Conservation (phyloP, 139 green algal genomes). For the Chlamydomonas sp. region DNA sequence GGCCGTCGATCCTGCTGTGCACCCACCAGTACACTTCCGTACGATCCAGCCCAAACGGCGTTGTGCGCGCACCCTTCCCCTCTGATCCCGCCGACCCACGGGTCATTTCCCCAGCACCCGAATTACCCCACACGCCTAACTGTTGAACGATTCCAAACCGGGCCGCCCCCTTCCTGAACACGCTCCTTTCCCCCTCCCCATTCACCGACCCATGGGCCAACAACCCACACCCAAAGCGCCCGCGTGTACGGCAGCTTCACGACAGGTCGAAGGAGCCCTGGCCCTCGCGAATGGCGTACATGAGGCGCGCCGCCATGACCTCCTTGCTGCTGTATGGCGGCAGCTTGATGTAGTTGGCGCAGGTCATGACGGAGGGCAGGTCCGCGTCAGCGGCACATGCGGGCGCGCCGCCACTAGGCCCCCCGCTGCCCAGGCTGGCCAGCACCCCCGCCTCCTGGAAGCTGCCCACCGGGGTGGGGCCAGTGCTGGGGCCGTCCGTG, state of each 20-base stretch:
- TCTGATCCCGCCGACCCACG: too few species aligned
- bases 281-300: constrained; percentile 93
- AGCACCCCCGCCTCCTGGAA: constrained; percentile 13
- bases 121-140: too few species aligned
- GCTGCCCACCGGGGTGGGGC: constrained; percentile 29
- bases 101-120: too few species aligned
- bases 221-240: too few species aligned
- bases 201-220: too few species aligned
- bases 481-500: constrained; percentile 18
- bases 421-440: neutral
- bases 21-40: too few species aligned
- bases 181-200: too few species aligned
- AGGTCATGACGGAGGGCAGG: constrained; percentile 99
- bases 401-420: neutral
- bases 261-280: constrained; percentile 96
- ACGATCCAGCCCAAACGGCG: too few species aligned
- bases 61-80: too few species aligned
- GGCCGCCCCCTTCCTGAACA: too few species aligned
- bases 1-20: too few species aligned
- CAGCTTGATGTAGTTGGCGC: constrained; percentile 99
- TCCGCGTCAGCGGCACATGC: constrained; percentile 76
- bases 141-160: too few species aligned
- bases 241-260: constrained; percentile 46
- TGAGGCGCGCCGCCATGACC: constrained; percentile 84
- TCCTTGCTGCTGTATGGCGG: constrained; percentile 93